phyloP scores from a whole-genome alignment of 768 basidiomycete species.

The Coprinopsis strossmayeri region DNA sequence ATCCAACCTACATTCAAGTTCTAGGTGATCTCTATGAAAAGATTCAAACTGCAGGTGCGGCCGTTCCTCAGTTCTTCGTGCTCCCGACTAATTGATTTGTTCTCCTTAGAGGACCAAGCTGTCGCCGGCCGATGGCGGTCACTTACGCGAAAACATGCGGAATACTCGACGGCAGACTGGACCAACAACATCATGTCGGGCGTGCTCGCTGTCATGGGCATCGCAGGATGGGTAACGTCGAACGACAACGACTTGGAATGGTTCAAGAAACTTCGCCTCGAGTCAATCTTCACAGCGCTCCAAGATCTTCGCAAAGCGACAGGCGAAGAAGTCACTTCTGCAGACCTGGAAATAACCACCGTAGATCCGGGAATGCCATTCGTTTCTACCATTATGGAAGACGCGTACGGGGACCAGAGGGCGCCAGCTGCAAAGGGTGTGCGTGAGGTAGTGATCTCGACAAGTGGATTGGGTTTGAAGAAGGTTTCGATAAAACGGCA shows the following conservation, averaged over 20 bases:
- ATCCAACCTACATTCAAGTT: conserved; percentile 3
- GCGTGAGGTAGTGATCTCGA: conserved; percentile 6
- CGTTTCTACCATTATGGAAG: conserved; percentile 16
- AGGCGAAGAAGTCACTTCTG: conserved; percentile 18
- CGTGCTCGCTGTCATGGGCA: background rate
- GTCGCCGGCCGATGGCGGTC: conserved; percentile 39
- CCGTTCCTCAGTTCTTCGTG: conserved; percentile 30
- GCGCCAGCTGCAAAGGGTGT: conserved; percentile 4
- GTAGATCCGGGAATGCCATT: conserved; percentile 11
- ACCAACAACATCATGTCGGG: background rate
- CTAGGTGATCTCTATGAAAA: conserved; percentile 24
- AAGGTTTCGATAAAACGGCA: conserved; percentile 3
- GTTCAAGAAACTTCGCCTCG: conserved; percentile 18
- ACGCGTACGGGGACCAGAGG: conserved; percentile 19
- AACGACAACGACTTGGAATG: conserved; percentile 7
- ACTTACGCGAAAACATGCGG: conserved; percentile 21
- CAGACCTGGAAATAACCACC: conserved; percentile 15
- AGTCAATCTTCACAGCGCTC: conserved; percentile 20
- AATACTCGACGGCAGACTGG: conserved; percentile 11
- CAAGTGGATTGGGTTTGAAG: conserved; percentile 11
- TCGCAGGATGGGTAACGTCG: conserved; percentile 1
- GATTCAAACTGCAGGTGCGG: conserved; percentile 30
- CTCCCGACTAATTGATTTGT: background rate
- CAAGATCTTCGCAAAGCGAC: conserved; percentile 20
- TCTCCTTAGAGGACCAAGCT: conserved; percentile 31